Evolutionary conservation across 31 red algal genomes (phyloP).

Genomic region (Odonthalia washingtoniensis): DNA sequence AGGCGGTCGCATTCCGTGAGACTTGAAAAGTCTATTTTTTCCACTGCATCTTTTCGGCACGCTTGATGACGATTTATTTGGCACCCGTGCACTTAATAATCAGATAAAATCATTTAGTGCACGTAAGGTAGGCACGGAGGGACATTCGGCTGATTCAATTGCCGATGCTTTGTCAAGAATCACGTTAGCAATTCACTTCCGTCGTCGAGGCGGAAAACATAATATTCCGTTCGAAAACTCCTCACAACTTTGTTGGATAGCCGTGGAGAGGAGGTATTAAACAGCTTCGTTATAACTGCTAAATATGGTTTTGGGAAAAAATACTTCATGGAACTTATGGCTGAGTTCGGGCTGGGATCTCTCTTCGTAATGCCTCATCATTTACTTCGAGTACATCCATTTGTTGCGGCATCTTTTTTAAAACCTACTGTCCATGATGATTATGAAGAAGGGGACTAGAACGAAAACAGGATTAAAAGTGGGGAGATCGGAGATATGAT

Average conservation of each 20-base stretch:
- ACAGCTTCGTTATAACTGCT: no score
- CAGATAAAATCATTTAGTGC: conserved; percentile 29
- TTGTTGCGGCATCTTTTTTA: neutral
- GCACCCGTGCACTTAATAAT: conserved; percentile 10
- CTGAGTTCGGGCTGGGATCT: no score
- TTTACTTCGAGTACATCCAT: no score
- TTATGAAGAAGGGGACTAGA: neutral
- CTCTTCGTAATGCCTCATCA: no score
- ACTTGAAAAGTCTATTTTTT: no score
- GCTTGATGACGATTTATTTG: no score
- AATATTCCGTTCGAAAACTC: conserved; percentile 11
- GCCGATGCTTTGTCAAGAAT: conserved; percentile 21
- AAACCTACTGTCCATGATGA: neutral
- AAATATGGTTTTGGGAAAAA: no score
- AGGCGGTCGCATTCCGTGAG: conserved; percentile 1
- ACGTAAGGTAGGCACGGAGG: conserved; percentile 29
- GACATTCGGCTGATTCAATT: no score
- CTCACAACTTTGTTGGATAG: neutral
- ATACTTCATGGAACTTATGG: no score
- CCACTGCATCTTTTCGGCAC: no score
- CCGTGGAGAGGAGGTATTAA: no score
- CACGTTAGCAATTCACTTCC: conserved; percentile 14
- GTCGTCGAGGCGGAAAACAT: conserved; percentile 24
- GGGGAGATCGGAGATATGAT: neutral
- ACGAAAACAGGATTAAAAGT: neutral